Base-by-base conservation (phyloP, 1,139 yeast species). In the Protomyces macrosporus region DNA sequence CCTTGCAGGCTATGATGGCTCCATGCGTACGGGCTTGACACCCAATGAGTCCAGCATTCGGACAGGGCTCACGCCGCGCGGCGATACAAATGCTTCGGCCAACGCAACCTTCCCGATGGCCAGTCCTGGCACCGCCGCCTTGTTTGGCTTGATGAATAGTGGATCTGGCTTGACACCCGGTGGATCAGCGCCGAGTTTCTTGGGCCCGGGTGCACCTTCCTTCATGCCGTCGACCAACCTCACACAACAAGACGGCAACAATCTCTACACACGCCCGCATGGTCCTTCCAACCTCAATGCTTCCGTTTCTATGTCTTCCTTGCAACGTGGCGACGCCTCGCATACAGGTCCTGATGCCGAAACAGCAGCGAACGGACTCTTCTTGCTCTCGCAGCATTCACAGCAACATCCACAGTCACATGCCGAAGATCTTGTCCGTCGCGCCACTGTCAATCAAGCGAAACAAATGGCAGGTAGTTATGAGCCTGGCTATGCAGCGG, bases 41-140 rank as follows among this genome's bases (percentile, higher is more conserved):
- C 72, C 70, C 10, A 68, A 68, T 54, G 72, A 72, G 57, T 72
- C 75, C 14, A 71, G 74, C 14, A 70, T 75, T 34, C 68, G 77
- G 23, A 72, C 78, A 4, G 77, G 77, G 0, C 68, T 75, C 48
- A 75, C 77, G 6, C 77, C 77, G 12, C 76, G 77, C 14, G 76
- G 76, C 40, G 69, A 71, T 45, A 75, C 75, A 2, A 67, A 32
- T 14, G 23, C 48, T n/a, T 14, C 42, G 14, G 23, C 10, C 23
- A 42, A 42, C 16, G 48, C 74, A 23, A 72, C 72, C 68, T 74
- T 73, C 66, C 75, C 76, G 12, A 72, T 72, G n/a, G 76, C 77
- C 0, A 75, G 75, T 12, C 77, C 78, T 2, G 71, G 74, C 7
- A 74, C 78, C 6, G 77, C 76, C 9, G 75, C 76, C 16, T 69